Percentiles rank a stretch among this genome's conserved stretches.
phyloP scores from a whole-genome alignment of 1,284 basidiomycete species.

The Trametes hirsuta region DNA sequence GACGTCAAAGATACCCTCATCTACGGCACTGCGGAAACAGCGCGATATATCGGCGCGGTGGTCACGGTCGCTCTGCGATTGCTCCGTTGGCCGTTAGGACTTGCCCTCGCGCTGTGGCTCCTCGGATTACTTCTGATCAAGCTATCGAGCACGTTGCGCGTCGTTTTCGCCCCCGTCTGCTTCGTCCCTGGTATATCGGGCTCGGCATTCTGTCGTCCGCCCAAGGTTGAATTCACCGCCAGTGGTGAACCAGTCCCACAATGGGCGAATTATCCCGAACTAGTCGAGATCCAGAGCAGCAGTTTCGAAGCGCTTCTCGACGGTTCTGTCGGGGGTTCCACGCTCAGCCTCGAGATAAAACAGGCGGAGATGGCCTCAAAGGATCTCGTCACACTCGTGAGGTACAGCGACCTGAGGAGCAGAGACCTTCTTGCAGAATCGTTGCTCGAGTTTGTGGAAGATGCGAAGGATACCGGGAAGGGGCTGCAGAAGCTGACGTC shows the following conservation, averaged over 20 bases:
- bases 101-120: slow-evolving; percentile 56
- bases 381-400: slow-evolving; percentile 64
- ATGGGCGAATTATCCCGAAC: slow-evolving; percentile 60
- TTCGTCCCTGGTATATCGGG: slow-evolving; percentile 59
- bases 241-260: slow-evolving; percentile 12
- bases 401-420: slow-evolving; percentile 59
- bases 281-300: slow-evolving; percentile 60
- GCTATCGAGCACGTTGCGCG: slow-evolving; percentile 45
- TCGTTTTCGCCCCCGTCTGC: slow-evolving; percentile 59
- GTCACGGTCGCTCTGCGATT: slow-evolving; percentile 47
- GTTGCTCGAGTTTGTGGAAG: slow-evolving; percentile 55
- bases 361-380: slow-evolving; percentile 75
- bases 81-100: slow-evolving; percentile 56
- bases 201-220: slow-evolving; percentile 45
- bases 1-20: slow-evolving; percentile 22
- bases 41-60: slow-evolving; percentile 50
- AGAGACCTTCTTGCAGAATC: slow-evolving; percentile 57
- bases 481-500: slow-evolving; percentile 61
- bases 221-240: slow-evolving; percentile 7
- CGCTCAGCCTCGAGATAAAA: slow-evolving; percentile 66
- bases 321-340: slow-evolving; percentile 56
- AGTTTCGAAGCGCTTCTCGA: slow-evolving; percentile 66
- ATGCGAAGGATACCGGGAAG: slow-evolving; percentile 61
- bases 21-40: slow-evolving; percentile 33
- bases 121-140: slow-evolving; percentile 45